phyloP scores from a whole-genome alignment of 306 rosid genomes.

The Rubus parviflorus region DNA sequence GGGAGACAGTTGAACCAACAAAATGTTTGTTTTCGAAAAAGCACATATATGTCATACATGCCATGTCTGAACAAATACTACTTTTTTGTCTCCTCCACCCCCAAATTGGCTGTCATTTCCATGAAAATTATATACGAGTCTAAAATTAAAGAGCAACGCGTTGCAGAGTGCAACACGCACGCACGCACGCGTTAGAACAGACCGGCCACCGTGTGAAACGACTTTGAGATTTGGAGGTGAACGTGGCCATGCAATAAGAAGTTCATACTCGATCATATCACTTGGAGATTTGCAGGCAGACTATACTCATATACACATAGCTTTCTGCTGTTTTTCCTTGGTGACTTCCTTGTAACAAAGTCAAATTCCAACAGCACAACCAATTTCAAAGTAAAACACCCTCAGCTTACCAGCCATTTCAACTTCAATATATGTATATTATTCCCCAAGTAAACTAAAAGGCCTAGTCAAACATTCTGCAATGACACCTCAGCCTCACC shows the following conservation, averaged over 20 bases:
- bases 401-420: background rate
- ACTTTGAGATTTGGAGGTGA: background rate
- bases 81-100: background rate
- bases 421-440: background rate
- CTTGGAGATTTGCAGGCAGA: background rate
- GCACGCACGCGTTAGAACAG: slow-evolving; percentile 26
- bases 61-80: background rate
- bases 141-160: slow-evolving; percentile 2
- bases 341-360: slow-evolving; percentile 28
- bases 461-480: slow-evolving; percentile 46
- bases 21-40: background rate
- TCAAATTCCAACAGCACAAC: slow-evolving; percentile 42
- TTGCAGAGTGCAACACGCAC: slow-evolving; percentile 17
- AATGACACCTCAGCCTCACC: slow-evolving; percentile 44
- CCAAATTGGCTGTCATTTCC: slow-evolving; percentile 14
- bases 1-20: slow-evolving; percentile 11
- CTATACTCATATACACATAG: background rate
- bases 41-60: slow-evolving; percentile 8
- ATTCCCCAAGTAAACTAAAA: slow-evolving; percentile 10
- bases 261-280: background rate
- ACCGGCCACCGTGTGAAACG: slow-evolving; percentile 32
- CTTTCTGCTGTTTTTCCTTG: slow-evolving; percentile 6
- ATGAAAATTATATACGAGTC: background rate
- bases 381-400: slow-evolving; percentile 25
- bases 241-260: slow-evolving; percentile 31